Evolutionary conservation across 2,329 filamentous ascomycete species (phyloP).

Genomic region (Cryphonectria nitschkei): DNA sequence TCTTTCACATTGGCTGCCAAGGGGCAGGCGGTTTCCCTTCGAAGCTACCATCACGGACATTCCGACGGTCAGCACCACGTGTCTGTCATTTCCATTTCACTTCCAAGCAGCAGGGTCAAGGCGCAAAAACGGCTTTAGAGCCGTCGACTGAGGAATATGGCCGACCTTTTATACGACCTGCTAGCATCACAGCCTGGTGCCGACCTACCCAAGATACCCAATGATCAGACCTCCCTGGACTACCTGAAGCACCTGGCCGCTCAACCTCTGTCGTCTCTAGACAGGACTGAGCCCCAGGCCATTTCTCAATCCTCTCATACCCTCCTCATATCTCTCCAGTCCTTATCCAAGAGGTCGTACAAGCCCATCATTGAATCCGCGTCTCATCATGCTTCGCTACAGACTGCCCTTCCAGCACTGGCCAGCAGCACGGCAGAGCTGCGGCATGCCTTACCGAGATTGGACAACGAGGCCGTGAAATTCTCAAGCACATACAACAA

Average conservation of each 20-base stretch:
- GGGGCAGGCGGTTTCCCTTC: not conserved
- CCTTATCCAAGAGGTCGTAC: constrained; percentile 86
- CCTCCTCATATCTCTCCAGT: constrained; percentile 80
- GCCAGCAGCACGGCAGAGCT: constrained; percentile 68
- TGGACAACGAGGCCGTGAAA: constrained; percentile 76
- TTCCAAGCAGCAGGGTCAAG: not conserved
- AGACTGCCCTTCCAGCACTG: constrained; percentile 71
- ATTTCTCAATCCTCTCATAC: constrained; percentile 83
- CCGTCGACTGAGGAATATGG: constrained; percentile 49
- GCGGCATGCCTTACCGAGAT: constrained; percentile 71
- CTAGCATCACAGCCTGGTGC: constrained; percentile 47
- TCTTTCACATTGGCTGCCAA: not conserved
- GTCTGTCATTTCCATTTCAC: not conserved
- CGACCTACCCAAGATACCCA: constrained; percentile 37
- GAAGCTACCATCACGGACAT: not conserved
- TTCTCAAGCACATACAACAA: constrained; percentile 87
- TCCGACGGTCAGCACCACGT: not conserved
- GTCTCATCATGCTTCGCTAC: constrained; percentile 74
- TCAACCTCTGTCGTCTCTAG: constrained; percentile 73
- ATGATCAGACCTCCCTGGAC: constrained; percentile 59
- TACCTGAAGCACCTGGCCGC: constrained; percentile 82
- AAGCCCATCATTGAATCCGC: constrained; percentile 82
- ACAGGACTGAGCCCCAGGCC: constrained; percentile 74
- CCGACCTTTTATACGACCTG: constrained; percentile 76
- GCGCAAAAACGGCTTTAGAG: not conserved